Evolutionary conservation across 192 early-diverging fungal species (phyloP), one percentile per base, ranked within the genome.

Genomic region (Coemansia furcata): DNA sequence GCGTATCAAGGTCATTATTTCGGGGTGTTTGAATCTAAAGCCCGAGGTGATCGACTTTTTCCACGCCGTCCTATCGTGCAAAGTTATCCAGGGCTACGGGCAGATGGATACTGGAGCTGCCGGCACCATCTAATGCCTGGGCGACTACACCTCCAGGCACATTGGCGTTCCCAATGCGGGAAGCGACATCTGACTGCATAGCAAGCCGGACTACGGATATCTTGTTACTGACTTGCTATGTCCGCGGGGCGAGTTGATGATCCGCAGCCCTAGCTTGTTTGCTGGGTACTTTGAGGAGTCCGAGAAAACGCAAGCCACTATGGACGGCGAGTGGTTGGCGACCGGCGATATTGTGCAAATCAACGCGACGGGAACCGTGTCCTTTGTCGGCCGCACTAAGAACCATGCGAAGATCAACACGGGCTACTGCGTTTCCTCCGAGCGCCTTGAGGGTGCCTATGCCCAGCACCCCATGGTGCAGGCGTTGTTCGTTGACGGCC

Each of bases 401-500:
- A 91, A 91, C 58, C 86, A 91, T 29, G 80, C 92, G 69, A 91
- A 92, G 72, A 80, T 95, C 10, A 85, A 89, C 21, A 88, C 89
- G 63, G 93, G 91, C 23, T 26, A 26, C 23, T 26, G 23, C 23
- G 23, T 26, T 26, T 26, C 23, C 23, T 26, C 23, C 23, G 23
- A 26, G 23, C 23, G 23, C 23, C 23, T 26, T 26, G 23, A 26
- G 23, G 23, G 23, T 26, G 23, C 88, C 12, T 90, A 91, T 71
- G 63, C 76, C 29, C 86, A 87, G 73, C 84, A 89, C 68, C 76
- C 73, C 42, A 69, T 96, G 50, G 85, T 97, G 9, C 85, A 92
- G 3, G 91, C 94, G 72, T 71, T 91, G 26, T 97, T 89, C 73
- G 88, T 96, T 6, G 88, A 97, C 79, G 97, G 94, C 37, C 90